phyloP scores from a whole-genome alignment of 192 early-diverging fungal genomes.

The Spinellus fusiger region DNA sequence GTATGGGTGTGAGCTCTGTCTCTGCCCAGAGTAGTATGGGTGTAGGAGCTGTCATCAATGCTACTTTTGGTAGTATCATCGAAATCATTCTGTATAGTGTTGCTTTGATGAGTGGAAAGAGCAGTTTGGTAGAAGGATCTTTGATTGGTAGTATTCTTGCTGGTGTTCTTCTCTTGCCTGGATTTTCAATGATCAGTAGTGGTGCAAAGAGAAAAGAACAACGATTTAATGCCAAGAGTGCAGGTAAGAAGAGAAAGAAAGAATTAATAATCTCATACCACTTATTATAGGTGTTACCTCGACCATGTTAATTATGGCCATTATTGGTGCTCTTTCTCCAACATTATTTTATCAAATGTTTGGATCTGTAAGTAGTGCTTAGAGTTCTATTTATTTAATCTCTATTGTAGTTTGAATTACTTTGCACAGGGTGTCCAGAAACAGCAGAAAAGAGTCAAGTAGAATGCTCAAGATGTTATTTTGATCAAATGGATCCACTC shows the following conservation, averaged over 20 bases:
- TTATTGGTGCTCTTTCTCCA: conserved; percentile 89
- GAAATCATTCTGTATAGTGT: conserved; percentile 93
- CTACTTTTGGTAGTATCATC: conserved; percentile 94
- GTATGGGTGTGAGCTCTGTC: conserved; percentile 92
- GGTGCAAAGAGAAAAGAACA: conserved; percentile 90
- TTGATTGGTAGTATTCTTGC: conserved; percentile 89
- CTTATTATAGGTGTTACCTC: conserved; percentile 67
- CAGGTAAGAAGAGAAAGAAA: conserved; percentile 41
- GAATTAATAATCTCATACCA: neutral
- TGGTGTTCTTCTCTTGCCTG: conserved; percentile 87
- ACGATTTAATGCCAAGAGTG: conserved; percentile 90
- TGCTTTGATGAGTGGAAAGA: conserved; percentile 85
- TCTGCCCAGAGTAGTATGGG: conserved; percentile 91
- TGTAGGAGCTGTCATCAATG: conserved; percentile 94
- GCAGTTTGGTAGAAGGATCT: conserved; percentile 81
- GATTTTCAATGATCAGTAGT: conserved; percentile 89
- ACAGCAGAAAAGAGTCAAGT: conserved; percentile 1
- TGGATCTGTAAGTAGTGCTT: conserved; percentile 48
- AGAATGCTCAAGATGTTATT: conserved; percentile 58
- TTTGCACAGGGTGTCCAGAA: conserved; percentile 48
- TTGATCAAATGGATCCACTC: conserved; percentile 56
- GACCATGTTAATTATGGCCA: conserved; percentile 91
- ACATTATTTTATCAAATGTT: conserved; percentile 92
- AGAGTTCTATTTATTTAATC: neutral
- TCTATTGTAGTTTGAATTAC: conserved; percentile 46